Evolutionary conservation across 2,329 filamentous ascomycete genomes (phyloP).

Genomic region (Aspergillus nomiae): DNA sequence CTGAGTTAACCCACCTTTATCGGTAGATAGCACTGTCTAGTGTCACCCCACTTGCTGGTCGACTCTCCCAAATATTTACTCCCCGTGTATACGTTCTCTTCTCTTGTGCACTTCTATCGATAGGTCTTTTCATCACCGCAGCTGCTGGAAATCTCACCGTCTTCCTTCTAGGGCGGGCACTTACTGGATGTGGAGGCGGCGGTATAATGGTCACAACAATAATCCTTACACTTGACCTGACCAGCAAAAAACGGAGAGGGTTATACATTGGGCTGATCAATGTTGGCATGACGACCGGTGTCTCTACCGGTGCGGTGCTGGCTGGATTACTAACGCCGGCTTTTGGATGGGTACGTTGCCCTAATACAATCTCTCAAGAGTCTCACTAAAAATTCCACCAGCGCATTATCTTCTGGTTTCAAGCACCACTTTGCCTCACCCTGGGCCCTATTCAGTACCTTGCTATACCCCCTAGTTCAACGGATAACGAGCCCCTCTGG

Average conservation of each 20-base stretch:
- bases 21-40: slow-evolving; percentile 59
- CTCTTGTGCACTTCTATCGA: slow-evolving; percentile 59
- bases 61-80: slow-evolving; percentile 73
- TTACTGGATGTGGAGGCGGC: slow-evolving; percentile 70
- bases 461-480: slow-evolving; percentile 60
- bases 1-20: slow-evolving; percentile 6
- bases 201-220: slow-evolving; percentile 73
- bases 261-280: slow-evolving; percentile 75
- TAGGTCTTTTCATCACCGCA: slow-evolving; percentile 67
- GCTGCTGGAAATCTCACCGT: slow-evolving; percentile 58
- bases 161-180: slow-evolving; percentile 69
- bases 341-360: slow-evolving; percentile 67
- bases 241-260: slow-evolving; percentile 67
- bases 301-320: slow-evolving; percentile 71
- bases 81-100: slow-evolving; percentile 66
- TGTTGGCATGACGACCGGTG: slow-evolving; percentile 69
- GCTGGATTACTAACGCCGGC: slow-evolving; percentile 65
- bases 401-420: slow-evolving; percentile 73
- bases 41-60: slow-evolving; percentile 69
- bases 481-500: slow-evolving; percentile 40
- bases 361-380: background rate
- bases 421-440: slow-evolving; percentile 65
- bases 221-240: slow-evolving; percentile 75
- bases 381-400: slow-evolving; percentile 29
- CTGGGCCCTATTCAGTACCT: slow-evolving; percentile 65